Evolutionary conservation across 1,139 yeast genomes (phyloP), one percentile per base, ranked within the genome.

Genomic region (Suhomyces chickasaworum): DNA sequence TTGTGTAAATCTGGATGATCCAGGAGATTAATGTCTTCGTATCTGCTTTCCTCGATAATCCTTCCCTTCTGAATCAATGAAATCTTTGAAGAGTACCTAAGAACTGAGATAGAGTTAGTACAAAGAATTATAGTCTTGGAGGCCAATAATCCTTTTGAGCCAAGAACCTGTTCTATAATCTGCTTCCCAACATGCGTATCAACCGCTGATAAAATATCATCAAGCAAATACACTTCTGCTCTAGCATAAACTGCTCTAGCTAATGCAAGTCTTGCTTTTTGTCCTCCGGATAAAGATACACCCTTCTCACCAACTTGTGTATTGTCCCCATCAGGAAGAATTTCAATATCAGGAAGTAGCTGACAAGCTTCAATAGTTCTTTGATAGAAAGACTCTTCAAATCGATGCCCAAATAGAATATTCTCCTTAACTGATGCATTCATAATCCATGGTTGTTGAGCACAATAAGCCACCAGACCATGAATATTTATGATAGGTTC

Each of bases 221-320:
- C 99, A 45, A 93, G 70, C 46, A 93, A 71, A 62, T 90, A 91
- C 22, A 91, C 81, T 63, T 93, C 98, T 3, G 97, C 96, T 56
- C 97, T 80, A 1, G 97, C 84, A 65, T 93, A 93, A 4, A 93
- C 97, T 16, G 98, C 97, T 65, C 99, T 80, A 1, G 98, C 98
- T 51, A 93, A 76, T 1, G 96, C 83, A 43, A 93, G 71, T 65
- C 99, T 82, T 1, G 98, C 97, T 73, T 91, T 93, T 66, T 93
- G 98, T 39, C 99, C 99, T 47, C 99, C 99, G 39, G 97, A 89
- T 46, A 93, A 75, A n/a, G 97, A 89, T 43, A 93, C 89, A 56
- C 99, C 99, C 68, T 91, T 91, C 68, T 93, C 99, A 50, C 99
- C 99, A 39, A 93, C 98, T 57, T 87, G 80, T 1, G 99, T 91